Percentiles rank a stretch among this genome's conserved stretches.
These are phyloP conservation scores for Bondarzewia mesenterica DNA, from an alignment of 1,284 basidiomycete genomes.

Conservation along the genomic window DNA sequence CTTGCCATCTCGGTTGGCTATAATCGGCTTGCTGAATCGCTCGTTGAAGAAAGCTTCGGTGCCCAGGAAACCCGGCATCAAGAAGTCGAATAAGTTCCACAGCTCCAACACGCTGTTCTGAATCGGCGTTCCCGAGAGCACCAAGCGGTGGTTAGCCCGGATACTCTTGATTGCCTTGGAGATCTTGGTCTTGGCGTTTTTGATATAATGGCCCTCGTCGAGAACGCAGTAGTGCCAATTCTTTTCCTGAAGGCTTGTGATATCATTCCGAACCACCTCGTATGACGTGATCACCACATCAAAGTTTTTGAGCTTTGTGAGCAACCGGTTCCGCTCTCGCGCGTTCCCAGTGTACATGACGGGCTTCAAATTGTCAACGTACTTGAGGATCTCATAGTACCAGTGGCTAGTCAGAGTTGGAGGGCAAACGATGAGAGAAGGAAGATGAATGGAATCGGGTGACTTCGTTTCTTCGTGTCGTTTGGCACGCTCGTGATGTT, in stretches of 20 bases:
- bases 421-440: constrained; percentile 94
- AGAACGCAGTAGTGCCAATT: constrained; percentile 96
- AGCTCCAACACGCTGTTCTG: constrained; percentile 99
- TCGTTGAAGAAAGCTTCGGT: constrained; percentile 95
- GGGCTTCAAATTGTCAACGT: constrained; percentile 79
- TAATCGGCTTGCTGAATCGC: constrained; percentile 92
- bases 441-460: constrained; percentile 79
- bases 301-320: constrained; percentile 58
- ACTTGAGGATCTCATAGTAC: constrained; percentile 97
- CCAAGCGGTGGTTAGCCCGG: constrained; percentile 85
- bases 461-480: constrained; percentile 62
- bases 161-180: constrained; percentile 94
- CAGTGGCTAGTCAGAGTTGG: constrained; percentile 97
- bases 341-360: constrained; percentile 88
- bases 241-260: constrained; percentile 64
- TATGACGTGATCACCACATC: constrained; percentile 97
- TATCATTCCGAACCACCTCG: constrained; percentile 95
- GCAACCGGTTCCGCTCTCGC: constrained; percentile 72
- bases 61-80: constrained; percentile 99
- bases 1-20: constrained; percentile 94
- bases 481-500: constrained; percentile 82
- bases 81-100: constrained; percentile 98
- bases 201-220: constrained; percentile 98
- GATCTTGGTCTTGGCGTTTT: constrained; percentile 96
- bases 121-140: constrained; percentile 96